Percentiles rank a stretch among this genome's conserved stretches.
These are phyloP conservation scores for Emericellopsis atlantica DNA, from an alignment of 2,329 filamentous ascomycete genomes.

Conservation along the genomic window DNA sequence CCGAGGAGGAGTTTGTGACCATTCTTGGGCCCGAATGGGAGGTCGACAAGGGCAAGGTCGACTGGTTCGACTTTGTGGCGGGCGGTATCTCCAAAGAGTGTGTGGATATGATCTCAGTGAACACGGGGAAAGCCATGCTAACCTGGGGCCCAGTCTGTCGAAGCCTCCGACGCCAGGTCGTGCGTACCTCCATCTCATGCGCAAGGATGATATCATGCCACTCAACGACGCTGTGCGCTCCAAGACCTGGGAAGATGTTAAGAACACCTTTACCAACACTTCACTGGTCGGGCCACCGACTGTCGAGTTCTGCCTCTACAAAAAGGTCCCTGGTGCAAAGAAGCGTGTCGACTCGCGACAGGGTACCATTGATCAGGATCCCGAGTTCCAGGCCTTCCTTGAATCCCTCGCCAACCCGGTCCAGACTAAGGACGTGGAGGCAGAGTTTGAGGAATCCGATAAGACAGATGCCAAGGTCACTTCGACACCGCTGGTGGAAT, in stretches of 20 bases:
- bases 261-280: conserved; percentile 58
- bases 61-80: conserved; percentile 59
- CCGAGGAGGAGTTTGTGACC: conserved; percentile 60
- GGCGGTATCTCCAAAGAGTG: conserved; percentile 78
- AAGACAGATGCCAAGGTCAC: conserved; percentile 50
- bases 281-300: conserved; percentile 67
- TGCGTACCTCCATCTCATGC: conserved; percentile 73
- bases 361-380: conserved; percentile 92
- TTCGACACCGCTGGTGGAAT: conserved; percentile 83
- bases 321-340: conserved; percentile 65
- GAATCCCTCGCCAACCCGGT: conserved; percentile 68
- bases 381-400: conserved; percentile 89
- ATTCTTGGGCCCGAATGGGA: conserved; percentile 74
- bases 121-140: not conserved
- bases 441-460: conserved; percentile 26
- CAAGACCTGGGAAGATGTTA: conserved; percentile 67
- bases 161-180: conserved; percentile 73
- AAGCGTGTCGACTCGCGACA: conserved; percentile 71
- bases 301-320: conserved; percentile 73
- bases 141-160: conserved; percentile 43
- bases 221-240: conserved; percentile 61
- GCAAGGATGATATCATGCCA: conserved; percentile 50
- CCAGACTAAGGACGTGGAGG: conserved; percentile 31
- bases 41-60: conserved; percentile 65
- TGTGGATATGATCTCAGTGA: conserved; percentile 13